Conservation (phyloP, 768 basidiomycete genomes). For the Multifurca ochricompacta region DNA sequence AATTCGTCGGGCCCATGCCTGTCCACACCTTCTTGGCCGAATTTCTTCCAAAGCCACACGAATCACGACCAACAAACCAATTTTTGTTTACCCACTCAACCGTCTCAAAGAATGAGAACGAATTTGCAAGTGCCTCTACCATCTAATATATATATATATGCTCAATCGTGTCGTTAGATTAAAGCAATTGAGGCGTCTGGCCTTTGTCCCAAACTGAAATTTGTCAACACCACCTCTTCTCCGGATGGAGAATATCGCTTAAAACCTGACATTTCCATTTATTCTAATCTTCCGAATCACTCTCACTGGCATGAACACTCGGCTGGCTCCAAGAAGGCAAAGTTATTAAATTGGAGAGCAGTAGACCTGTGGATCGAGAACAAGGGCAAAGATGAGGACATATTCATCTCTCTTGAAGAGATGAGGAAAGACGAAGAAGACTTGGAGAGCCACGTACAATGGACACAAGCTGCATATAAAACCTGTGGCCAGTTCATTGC, state of each 20-base stretch:
- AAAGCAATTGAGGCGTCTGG: not conserved
- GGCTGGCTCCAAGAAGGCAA: not conserved
- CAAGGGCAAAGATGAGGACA: not conserved
- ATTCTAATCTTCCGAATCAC: not conserved
- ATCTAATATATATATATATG: not conserved
- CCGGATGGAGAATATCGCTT: not conserved
- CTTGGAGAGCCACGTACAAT: not conserved
- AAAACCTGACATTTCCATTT: conserved; percentile 3
- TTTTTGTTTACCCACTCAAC: not conserved
- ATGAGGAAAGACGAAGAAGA: not conserved
- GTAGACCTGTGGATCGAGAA: conserved; percentile 1
- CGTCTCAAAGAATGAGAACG: not conserved
- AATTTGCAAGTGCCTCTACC: not conserved
- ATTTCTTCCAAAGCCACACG: not conserved
- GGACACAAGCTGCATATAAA: not conserved
- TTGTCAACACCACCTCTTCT: not conserved
- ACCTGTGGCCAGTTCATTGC: not conserved
- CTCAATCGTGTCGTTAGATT: not conserved
- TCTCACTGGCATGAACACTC: too few relatives aligned
- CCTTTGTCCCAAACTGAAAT: not conserved
- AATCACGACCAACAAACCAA: not conserved
- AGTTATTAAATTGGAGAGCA: conserved; percentile 2
- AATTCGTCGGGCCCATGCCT: conserved; percentile 5
- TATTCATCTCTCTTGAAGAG: not conserved
- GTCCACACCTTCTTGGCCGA: not conserved